Evolutionary conservation across 179 eudicot species (phyloP).

Genomic region (Corrigiola litoralis): DNA sequence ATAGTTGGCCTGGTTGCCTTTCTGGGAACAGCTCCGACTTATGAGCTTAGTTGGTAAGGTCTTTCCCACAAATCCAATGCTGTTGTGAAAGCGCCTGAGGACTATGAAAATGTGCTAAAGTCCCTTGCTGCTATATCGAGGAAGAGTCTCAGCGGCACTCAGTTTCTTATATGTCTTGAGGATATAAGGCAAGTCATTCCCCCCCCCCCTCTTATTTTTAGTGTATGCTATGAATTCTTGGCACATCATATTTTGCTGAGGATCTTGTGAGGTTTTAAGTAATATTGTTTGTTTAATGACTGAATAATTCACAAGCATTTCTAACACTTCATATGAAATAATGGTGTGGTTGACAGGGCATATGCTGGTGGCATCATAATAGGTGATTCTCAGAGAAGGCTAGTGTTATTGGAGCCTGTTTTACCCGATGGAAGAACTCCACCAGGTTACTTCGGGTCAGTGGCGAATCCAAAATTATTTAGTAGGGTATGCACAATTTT

Average conservation of each 20-base stretch:
- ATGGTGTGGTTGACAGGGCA: conserved; percentile 29
- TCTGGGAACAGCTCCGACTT: conserved; percentile 41
- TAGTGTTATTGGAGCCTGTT: conserved; percentile 37
- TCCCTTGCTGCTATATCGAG: conserved; percentile 29
- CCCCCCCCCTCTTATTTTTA: not conserved
- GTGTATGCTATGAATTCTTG: not conserved
- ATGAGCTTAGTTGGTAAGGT: conserved; percentile 52
- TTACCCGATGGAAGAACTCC: conserved; percentile 41
- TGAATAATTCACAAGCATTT: no score
- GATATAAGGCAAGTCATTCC: conserved; percentile 46
- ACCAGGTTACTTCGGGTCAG: conserved; percentile 45
- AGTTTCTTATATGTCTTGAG: conserved; percentile 46
- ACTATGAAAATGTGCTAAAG: conserved; percentile 29
- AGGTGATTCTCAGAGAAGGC: conserved; percentile 35
- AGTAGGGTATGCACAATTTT: no score
- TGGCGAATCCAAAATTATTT: no score
- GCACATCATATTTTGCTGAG: not conserved
- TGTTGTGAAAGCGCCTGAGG: conserved; percentile 27
- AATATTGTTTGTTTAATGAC: no score
- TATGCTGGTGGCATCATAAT: conserved; percentile 17
- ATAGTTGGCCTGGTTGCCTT: conserved; percentile 63
- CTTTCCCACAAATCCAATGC: conserved; percentile 25
- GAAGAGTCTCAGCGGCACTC: conserved; percentile 28
- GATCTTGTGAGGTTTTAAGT: no score
- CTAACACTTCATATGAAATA: no score